Percentiles rank a stretch among this genome's conserved stretches.
Conservation (phyloP, 192 early-diverging fungal species). For the Podila horticola region DNA sequence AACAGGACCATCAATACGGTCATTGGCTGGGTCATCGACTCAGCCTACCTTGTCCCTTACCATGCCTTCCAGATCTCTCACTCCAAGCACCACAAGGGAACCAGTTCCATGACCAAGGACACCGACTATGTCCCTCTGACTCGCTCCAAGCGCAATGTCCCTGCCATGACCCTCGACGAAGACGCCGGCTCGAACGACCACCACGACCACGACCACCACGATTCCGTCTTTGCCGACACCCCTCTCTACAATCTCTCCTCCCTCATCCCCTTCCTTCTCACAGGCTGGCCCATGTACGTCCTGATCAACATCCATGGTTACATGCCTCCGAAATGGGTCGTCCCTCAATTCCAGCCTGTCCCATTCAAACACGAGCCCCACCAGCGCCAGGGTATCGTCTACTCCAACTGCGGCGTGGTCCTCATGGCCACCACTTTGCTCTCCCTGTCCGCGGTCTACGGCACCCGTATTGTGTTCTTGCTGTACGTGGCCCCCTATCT, state of each 20-base stretch:
- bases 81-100: conserved; percentile 92
- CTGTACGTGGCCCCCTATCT: conserved; percentile 93
- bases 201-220: conserved; percentile 38
- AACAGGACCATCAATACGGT: conserved; percentile 83
- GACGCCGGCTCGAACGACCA: conserved; percentile 46
- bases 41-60: conserved; percentile 91
- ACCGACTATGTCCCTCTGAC: conserved; percentile 91
- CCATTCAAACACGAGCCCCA: conserved; percentile 80
- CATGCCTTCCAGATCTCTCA: conserved; percentile 92
- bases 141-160: conserved; percentile 64
- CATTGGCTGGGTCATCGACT: conserved; percentile 91
- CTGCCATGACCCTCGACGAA: conserved; percentile 40
- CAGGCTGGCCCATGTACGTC: conserved; percentile 92
- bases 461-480: conserved; percentile 69
- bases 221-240: conserved; percentile 72
- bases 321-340: conserved; percentile 67
- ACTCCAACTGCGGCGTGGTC: conserved; percentile 81
- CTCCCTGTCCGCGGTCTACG: conserved; percentile 60
- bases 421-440: conserved; percentile 62
- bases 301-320: too few species aligned
- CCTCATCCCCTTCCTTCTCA: conserved; percentile 72
- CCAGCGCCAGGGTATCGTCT: conserved; percentile 73
- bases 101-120: conserved; percentile 88
- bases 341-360: conserved; percentile 87
- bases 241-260: conserved; percentile 71